phyloP scores from a whole-genome alignment of 2,329 filamentous ascomycete species.

The Ophiostoma quercus region DNA sequence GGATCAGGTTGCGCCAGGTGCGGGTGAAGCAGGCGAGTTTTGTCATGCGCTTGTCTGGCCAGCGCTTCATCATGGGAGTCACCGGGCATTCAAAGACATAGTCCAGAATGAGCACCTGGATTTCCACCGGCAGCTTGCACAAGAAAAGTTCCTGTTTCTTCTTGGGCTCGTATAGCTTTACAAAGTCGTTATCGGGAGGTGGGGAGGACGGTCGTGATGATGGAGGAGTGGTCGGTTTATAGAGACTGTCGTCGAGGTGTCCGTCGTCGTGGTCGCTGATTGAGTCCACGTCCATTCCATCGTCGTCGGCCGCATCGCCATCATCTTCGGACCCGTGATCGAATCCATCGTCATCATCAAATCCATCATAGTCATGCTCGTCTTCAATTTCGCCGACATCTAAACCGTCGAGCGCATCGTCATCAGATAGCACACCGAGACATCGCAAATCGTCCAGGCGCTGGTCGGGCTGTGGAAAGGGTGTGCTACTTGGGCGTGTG shows the following conservation, averaged over 20 bases:
- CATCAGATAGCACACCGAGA: conserved; percentile 34
- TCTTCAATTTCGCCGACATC: not conserved
- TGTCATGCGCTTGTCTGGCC: conserved; percentile 58
- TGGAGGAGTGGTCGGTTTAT: not conserved
- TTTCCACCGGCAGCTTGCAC: conserved; percentile 58
- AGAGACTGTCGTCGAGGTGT: not conserved
- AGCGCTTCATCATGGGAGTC: conserved; percentile 54
- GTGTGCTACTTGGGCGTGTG: conserved; percentile 55
- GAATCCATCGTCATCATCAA: not conserved
- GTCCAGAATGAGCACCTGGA: conserved; percentile 67
- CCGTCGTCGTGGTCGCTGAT: conserved; percentile 15
- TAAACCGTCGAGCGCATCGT: not conserved
- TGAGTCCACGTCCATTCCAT: conserved; percentile 29
- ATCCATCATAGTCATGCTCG: not conserved
- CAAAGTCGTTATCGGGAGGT: not conserved
- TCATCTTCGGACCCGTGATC: not conserved
- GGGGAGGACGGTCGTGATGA: conserved; percentile 1
- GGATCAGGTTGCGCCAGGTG: conserved; percentile 63
- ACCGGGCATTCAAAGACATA: conserved; percentile 64
- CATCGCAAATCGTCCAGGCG: conserved; percentile 42
- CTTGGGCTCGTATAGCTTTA: not conserved
- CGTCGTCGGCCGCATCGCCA: conserved; percentile 16
- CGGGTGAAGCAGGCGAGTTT: conserved; percentile 58
- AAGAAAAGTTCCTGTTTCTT: conserved; percentile 35
- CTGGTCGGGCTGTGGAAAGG: conserved; percentile 52